Evolutionary conservation across 2,329 filamentous ascomycete genomes (phyloP).

Genomic region (Cytospora piceae): DNA sequence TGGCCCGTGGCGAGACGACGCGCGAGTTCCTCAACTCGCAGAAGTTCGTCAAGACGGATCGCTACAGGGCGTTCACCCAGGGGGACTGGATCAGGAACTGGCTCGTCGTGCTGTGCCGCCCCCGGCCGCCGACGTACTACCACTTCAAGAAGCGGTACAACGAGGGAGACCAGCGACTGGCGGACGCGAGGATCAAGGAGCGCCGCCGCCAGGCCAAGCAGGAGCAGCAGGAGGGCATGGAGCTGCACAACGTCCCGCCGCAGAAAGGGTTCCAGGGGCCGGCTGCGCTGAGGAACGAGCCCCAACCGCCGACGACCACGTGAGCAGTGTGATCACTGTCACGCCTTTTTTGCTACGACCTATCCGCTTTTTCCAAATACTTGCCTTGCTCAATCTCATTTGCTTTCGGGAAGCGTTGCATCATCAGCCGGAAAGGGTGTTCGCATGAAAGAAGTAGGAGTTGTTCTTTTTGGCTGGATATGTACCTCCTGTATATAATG

Average conservation of each 20-base stretch:
- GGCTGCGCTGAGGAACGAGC: constrained; percentile 46
- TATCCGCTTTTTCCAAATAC: not conserved
- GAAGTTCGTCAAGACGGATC: constrained; percentile 90
- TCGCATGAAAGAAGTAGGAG: constrained; percentile 6
- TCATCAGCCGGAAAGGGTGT: constrained; percentile 12
- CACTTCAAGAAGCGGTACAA: constrained; percentile 79
- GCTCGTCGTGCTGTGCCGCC: constrained; percentile 78
- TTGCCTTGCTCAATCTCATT: constrained; percentile 2
- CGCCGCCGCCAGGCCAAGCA: constrained; percentile 45
- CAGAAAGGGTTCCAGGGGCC: constrained; percentile 58
- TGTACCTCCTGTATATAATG: constrained; percentile 23
- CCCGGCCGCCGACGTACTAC: constrained; percentile 85
- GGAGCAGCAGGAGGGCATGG: constrained; percentile 54
- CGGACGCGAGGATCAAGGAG: constrained; percentile 46
- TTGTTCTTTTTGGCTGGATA: constrained; percentile 15
- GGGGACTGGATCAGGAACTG: constrained; percentile 77
- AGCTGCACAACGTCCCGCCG: constrained; percentile 72
- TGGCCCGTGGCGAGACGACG: constrained; percentile 90
- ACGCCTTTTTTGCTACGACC: not conserved
- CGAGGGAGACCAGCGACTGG: constrained; percentile 84
- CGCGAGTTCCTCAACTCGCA: constrained; percentile 95
- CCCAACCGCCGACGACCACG: constrained; percentile 17
- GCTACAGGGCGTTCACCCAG: constrained; percentile 88
- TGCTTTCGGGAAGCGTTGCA: constrained; percentile 13
- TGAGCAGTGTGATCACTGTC: not conserved